Evolutionary conservation across 2,329 filamentous ascomycete species (phyloP).

Genomic region (Pseudohalonectria lignicola): DNA sequence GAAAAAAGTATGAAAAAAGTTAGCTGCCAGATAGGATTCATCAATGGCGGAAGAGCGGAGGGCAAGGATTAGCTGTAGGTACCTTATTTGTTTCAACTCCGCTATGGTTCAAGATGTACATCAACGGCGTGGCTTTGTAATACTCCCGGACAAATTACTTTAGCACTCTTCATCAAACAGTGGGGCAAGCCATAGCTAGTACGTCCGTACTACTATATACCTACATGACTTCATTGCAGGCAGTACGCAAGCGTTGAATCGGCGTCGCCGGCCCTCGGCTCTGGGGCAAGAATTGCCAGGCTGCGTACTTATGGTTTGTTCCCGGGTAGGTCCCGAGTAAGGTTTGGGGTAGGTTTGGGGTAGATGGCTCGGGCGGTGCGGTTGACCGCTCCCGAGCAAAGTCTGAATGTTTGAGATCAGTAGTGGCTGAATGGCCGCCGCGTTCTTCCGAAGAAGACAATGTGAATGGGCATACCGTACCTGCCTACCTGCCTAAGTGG

Average conservation of each 20-base stretch:
- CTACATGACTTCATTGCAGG: neutral
- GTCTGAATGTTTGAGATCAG: neutral
- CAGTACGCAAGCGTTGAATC: neutral
- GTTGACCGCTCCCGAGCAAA: neutral
- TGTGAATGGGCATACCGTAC: too few relatives aligned
- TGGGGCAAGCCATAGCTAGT: too few relatives aligned
- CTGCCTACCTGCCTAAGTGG: too few relatives aligned
- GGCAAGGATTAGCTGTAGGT: neutral
- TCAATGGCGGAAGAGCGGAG: too few relatives aligned
- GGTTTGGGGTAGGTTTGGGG: too few relatives aligned
- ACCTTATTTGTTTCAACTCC: too few relatives aligned
- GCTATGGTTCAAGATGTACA: neutral
- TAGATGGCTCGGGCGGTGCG: too few relatives aligned
- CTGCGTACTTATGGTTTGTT: too few relatives aligned
- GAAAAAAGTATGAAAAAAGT: neutral
- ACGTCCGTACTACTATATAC: too few relatives aligned
- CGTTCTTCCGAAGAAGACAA: neutral
- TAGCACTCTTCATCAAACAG: too few relatives aligned
- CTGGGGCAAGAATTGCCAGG: neutral
- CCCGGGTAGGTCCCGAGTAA: too few relatives aligned
- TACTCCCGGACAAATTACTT: too few relatives aligned
- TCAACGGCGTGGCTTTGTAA: neutral
- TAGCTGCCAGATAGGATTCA: neutral
- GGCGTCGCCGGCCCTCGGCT: neutral
- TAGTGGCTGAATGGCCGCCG: neutral